phyloP scores from a whole-genome alignment of 2,329 filamentous ascomycete genomes.

The Pseudogymnoascus sp. region DNA sequence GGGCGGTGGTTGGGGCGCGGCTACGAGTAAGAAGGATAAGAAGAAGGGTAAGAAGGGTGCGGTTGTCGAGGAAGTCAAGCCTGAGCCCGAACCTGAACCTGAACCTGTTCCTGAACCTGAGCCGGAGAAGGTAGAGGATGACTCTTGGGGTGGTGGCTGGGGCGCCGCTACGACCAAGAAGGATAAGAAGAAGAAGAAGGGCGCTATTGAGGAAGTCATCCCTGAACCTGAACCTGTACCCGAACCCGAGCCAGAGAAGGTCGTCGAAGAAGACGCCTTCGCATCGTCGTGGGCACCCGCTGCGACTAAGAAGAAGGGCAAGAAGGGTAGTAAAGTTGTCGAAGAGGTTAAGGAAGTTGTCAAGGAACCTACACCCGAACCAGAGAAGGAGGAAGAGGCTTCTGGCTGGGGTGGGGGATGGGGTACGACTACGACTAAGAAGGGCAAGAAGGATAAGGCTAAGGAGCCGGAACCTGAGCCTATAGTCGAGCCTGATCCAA shows the following conservation, averaged over 20 bases:
- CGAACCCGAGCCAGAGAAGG: slow-evolving; percentile 35
- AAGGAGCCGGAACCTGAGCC: slow-evolving; percentile 29
- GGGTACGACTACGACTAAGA: slow-evolving; percentile 30
- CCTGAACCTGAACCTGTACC: slow-evolving; percentile 26
- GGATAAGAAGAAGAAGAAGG: slow-evolving; percentile 25
- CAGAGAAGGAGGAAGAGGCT: slow-evolving; percentile 20
- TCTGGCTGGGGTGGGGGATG: slow-evolving; percentile 21
- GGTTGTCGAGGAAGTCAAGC: slow-evolving; percentile 14
- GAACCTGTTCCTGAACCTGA: slow-evolving; percentile 33
- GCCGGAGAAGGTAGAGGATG: slow-evolving; percentile 31
- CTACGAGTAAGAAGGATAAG: slow-evolving; percentile 24
- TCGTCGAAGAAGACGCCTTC: slow-evolving; percentile 28
- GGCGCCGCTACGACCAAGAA: slow-evolving; percentile 21
- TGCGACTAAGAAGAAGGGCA: slow-evolving; percentile 35
- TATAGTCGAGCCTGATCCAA: slow-evolving; percentile 17
- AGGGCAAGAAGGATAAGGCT: slow-evolving; percentile 35
- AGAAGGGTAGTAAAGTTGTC: slow-evolving; percentile 36
- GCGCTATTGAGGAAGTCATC: slow-evolving; percentile 12
- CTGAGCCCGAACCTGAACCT: slow-evolving; percentile 22
- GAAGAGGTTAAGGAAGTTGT: slow-evolving; percentile 24
- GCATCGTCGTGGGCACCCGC: slow-evolving; percentile 20
- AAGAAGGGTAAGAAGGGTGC: slow-evolving; percentile 24
- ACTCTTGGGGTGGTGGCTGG: slow-evolving; percentile 20
- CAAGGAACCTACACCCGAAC: slow-evolving; percentile 25
- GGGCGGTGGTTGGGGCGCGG: slow-evolving; percentile 30